Evolutionary conservation across 352 stramenopile genomes (phyloP).

Genomic region (Globisporangium echinulatum): DNA sequence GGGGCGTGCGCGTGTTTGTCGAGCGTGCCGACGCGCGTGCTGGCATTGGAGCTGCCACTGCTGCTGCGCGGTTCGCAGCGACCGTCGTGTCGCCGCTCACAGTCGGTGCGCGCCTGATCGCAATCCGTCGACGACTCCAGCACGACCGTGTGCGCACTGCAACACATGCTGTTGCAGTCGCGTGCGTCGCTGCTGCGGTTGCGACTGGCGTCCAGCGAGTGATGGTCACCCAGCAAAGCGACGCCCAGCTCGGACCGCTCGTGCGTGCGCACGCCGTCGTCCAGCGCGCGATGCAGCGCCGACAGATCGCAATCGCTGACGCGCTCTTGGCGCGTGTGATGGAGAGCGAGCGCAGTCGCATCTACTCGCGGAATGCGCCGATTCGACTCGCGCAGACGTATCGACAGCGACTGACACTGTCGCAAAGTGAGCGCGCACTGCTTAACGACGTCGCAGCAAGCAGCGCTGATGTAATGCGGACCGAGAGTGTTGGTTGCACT

Average conservation of each 20-base stretch:
- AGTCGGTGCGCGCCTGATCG: slow-evolving; percentile 56
- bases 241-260: slow-evolving; percentile 39
- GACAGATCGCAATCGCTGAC: slow-evolving; percentile 30
- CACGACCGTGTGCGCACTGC: slow-evolving; percentile 38
- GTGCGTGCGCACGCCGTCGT: slow-evolving; percentile 39
- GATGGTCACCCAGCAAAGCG: slow-evolving; percentile 23
- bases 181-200: slow-evolving; percentile 31
- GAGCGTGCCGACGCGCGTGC: slow-evolving; percentile 29
- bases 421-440: slow-evolving; percentile 44
- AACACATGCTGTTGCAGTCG: slow-evolving; percentile 15
- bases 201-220: slow-evolving; percentile 24
- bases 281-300: slow-evolving; percentile 34
- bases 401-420: slow-evolving; percentile 25
- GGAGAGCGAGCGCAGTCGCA: slow-evolving; percentile 49
- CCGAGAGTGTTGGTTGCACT: slow-evolving; percentile 13
- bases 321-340: slow-evolving; percentile 37
- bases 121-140: slow-evolving; percentile 49
- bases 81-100: slow-evolving; percentile 49
- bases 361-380: slow-evolving; percentile 42
- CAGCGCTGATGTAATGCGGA: slow-evolving; percentile 8
- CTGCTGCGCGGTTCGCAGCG: slow-evolving; percentile 17
- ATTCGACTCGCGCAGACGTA: slow-evolving; percentile 43
- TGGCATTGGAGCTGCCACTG: too few species aligned
- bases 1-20: slow-evolving; percentile 50
- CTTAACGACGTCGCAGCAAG: slow-evolving; percentile 25